Base-by-base conservation (phyloP, 805 yeast genomes). In the Kodamaea kakaduensis region DNA sequence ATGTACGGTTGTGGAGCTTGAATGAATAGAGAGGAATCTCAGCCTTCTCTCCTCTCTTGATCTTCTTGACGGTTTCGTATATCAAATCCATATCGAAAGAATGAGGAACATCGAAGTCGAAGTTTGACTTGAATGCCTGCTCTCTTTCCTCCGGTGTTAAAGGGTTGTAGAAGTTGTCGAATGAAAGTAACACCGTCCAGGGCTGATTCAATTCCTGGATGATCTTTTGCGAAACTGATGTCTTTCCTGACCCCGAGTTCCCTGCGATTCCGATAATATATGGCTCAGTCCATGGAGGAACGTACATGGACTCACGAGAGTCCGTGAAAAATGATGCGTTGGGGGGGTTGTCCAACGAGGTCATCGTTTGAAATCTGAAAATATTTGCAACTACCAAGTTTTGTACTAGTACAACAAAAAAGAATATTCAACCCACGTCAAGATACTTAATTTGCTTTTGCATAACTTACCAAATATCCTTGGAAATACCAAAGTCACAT, bases 111-210 rank as follows among this genome's bases (percentile, higher is more conserved):
- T 93, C 98, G 50, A 93, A 85, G 56, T 93, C 97, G 52, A 71
- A 84, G 44, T 86, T 76, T 46, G 81, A 74, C 6, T 61, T 52
- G 53, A 81, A 83, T 0, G 97, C 97, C 34, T 46, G 50, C 38
- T 64, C 48, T 12, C 83, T 67, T 44, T 85, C 76, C 27, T 77
- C 90, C 2, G 57, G 61, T 1, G 67, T 70, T 46, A 93, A 66
- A 0, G 93, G 93, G 31, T 73, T 77, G 62, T 93, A 93, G 55
- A 90, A 93, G 59, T 90, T 90, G 55, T 93, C 98, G 62, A 88
- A 70, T 1, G 96, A 84, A 14, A 90, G 54, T 38, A 93, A 66
- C 9, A 93, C 90, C 0, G 97, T 86, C 96, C 97, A 89, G 1
- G 97, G 97, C 37, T 86, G 86, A 59, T 86, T 81, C 41, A 75